Base-by-base conservation (phyloP, 139 green algal species). In the Micromonas commoda region DNA sequence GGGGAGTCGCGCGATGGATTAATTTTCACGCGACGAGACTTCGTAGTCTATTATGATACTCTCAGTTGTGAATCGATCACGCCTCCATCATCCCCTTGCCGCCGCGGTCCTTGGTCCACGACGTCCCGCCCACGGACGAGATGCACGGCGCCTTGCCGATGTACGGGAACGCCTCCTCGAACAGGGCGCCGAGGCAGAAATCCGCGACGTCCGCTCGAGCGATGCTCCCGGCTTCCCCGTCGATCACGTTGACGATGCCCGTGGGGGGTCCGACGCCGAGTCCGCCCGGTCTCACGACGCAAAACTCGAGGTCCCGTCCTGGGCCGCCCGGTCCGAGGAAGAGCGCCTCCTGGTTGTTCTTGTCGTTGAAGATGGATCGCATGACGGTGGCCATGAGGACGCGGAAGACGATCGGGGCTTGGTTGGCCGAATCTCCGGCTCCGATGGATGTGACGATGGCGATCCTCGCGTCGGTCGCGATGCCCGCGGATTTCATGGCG, bases 341-440 rank as follows among this genome's bases (percentile, higher is more conserved):
- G 4, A 81, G 64, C 6, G 19, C 9, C 65, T 81, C 77, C 66
- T 81, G 77, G 65, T 81, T 81, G 65, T 76, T 76, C 29, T 81
- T 81, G 65, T 81, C 77, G 5, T 35, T 81, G 77, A 81, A 81
- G 34, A 81, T 81, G 65, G 19, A 75, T 51, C 73, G 72, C 77
- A 81, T 81, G 1, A 81, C 77, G 37, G 77, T 81, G 32, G 73
- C 69, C 77, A 81, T 81, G 13, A 81, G 66, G 34, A 75, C 19
- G 19, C 69, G 69, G 39, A 78, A 78, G 39, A 78, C 29, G 28
- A 81, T 57, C 24, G 77, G 77, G 3, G 77, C 77, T 39, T 81
- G 77, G 28, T 81, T 31, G 13, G 57, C 32, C 35, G 64, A 77
- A 52, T 81, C 77, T 35, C 77, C 77, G 21, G 38, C 65, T 21